phyloP scores from a whole-genome alignment of 495 filamentous ascomycete genomes.

The Daldinia caldariorum region DNA sequence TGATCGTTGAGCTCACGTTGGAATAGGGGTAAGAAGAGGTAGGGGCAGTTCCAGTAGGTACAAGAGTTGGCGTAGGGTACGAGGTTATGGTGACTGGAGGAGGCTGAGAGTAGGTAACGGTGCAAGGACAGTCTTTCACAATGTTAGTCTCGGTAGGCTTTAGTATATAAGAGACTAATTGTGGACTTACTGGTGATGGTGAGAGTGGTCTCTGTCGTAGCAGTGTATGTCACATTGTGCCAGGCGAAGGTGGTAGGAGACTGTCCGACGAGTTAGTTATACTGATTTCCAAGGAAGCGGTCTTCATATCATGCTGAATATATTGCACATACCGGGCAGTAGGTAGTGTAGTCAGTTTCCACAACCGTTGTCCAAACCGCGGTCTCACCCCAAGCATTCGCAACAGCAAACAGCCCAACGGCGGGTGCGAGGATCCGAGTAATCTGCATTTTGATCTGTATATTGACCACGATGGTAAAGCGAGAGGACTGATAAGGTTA shows the following conservation, averaged over 20 bases:
- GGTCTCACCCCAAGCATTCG: conserved; percentile 41
- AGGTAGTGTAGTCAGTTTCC: conserved; percentile 50
- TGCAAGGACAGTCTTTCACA: conserved; percentile 53
- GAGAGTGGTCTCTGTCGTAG: conserved; percentile 48
- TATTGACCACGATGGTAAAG: conserved; percentile 28
- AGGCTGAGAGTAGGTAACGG: conserved; percentile 45
- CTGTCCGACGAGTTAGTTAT: conserved; percentile 30
- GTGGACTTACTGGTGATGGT: conserved; percentile 51
- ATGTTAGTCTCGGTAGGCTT: conserved; percentile 16
- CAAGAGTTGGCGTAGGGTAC: conserved; percentile 17
- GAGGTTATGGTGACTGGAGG: conserved; percentile 32
- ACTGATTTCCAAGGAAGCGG: not conserved
- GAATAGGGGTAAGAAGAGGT: conserved; percentile 22
- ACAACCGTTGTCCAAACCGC: conserved; percentile 47
- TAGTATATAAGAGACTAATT: not conserved
- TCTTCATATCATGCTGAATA: conserved; percentile 5
- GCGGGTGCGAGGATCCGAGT: conserved; percentile 49
- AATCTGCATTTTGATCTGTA: conserved; percentile 51
- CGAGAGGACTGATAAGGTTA: conserved; percentile 35
- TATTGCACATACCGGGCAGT: conserved; percentile 49
- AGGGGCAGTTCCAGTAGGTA: conserved; percentile 26
- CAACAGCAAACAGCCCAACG: conserved; percentile 49
- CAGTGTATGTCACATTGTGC: conserved; percentile 49
- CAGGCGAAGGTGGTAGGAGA: conserved; percentile 44
- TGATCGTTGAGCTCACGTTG: conserved; percentile 30